Evolutionary conservation across 73 alveolate species (phyloP), one percentile per base, ranked within the genome.

Genomic region (Symbiodinium pilosum): DNA sequence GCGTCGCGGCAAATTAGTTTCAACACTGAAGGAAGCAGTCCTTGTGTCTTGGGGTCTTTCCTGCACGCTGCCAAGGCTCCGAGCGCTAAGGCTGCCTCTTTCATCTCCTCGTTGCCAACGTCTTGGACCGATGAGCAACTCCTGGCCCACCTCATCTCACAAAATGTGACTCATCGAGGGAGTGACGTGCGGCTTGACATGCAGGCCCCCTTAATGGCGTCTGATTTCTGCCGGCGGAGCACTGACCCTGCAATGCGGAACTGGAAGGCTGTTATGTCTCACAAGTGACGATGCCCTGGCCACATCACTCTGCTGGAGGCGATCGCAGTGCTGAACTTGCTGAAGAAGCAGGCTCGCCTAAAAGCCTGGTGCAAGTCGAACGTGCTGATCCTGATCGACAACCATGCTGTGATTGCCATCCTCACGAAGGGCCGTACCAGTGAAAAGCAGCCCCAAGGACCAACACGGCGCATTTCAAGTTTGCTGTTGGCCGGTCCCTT

Each of bases 81-180:
- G 38, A 14, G n/a, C 1, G 30, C 47, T 28, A 28, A 41, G 42
- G 41, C 11, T 30, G 1, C 4, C 28, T 26, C 73, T 26, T 84
- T 64, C 21, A n/a, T n/a, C n/a, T n/a, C n/a, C n/a, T n/a, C n/a
- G n/a, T n/a, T n/a, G n/a, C n/a, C n/a, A n/a, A n/a, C n/a, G n/a
- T n/a, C n/a, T n/a, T n/a, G n/a, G n/a, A n/a, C 73, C 1, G 94
- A 87, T 20, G 94, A 87, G 42, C 84, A 87, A 84, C 40, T 87
- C 43, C 28, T 87, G 94, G 59, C 43, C 9, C 38, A 36, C 84
- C 30, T 54, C 47, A 43, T 87, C 32, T 26, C 59, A 0, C 84
- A 84, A 21, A 54, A 47, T 30, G 68, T 38, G 14, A 18, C 64
- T 0, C 94, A 87, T n/a, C 26, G 81, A 0, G 94, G 94, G 5